Evolutionary conservation across 805 yeast genomes (phyloP).

Genomic region (Candida yuanshanica): DNA sequence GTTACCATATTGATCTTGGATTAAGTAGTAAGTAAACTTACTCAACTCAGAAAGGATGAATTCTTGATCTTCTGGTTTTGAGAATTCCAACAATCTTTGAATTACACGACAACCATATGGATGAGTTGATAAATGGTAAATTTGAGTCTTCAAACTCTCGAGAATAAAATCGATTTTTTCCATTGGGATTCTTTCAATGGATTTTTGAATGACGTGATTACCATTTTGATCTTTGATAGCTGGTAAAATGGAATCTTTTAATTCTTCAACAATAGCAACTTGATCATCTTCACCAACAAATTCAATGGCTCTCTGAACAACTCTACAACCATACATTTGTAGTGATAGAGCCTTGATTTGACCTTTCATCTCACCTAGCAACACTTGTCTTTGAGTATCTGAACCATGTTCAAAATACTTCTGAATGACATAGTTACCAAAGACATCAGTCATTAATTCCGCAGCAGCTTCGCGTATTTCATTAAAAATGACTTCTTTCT

Average conservation of each 20-base stretch:
- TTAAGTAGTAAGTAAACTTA: conserved; percentile 64
- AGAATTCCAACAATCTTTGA: conserved; percentile 84
- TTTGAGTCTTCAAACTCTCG: conserved; percentile 59
- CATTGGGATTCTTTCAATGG: conserved; percentile 82
- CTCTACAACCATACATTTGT: conserved; percentile 98
- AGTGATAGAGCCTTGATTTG: conserved; percentile 69
- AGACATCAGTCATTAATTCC: conserved; percentile 90
- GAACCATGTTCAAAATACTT: conserved; percentile 85
- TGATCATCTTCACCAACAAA: conserved; percentile 60
- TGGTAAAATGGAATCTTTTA: conserved; percentile 52
- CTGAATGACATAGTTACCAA: conserved; percentile 96
- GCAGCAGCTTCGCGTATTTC: conserved; percentile 73
- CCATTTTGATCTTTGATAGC: conserved; percentile 96
- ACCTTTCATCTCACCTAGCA: conserved; percentile 69
- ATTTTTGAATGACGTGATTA: conserved; percentile 94
- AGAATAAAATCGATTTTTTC: conserved; percentile 64
- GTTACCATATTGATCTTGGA: conserved; percentile 96
- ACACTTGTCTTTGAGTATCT: conserved; percentile 56
- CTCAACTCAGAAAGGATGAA: conserved; percentile 67
- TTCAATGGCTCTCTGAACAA: conserved; percentile 90
- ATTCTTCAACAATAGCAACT: conserved; percentile 61
- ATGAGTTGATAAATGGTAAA: conserved; percentile 85
- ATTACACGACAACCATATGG: conserved; percentile 98
- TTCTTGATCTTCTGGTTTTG: conserved; percentile 57
- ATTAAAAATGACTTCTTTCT: conserved; percentile 75